phyloP scores from a whole-genome alignment of 2,329 filamentous ascomycete species.

The Aspergillus uvarum region DNA sequence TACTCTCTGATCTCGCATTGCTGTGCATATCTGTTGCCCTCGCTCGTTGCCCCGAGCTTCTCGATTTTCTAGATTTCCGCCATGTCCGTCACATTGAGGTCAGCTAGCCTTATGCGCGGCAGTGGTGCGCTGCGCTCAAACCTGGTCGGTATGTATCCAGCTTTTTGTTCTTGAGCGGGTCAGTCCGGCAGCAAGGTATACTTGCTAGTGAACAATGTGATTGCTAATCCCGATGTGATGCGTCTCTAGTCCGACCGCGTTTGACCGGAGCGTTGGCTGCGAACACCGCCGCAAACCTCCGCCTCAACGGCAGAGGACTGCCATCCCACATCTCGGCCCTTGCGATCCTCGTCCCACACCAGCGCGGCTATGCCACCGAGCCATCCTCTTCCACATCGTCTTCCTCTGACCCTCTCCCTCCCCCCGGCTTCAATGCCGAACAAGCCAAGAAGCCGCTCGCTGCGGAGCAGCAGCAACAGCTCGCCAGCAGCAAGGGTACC shows the following conservation, averaged over 20 bases:
- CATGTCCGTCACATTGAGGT: slow-evolving; percentile 43
- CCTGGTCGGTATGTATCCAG: slow-evolving; percentile 27
- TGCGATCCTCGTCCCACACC: slow-evolving; percentile 56
- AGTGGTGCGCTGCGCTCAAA: slow-evolving; percentile 32
- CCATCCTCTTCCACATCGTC: slow-evolving; percentile 51
- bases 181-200: too few species aligned
- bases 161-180: background rate
- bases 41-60: slow-evolving; percentile 27
- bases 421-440: slow-evolving; percentile 87
- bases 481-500: slow-evolving; percentile 33
- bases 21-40: slow-evolving; percentile 12
- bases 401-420: slow-evolving; percentile 61
- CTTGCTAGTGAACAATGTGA: background rate
- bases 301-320: slow-evolving; percentile 38
- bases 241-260: slow-evolving; percentile 32
- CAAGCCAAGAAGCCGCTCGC: slow-evolving; percentile 81
- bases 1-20: slow-evolving; percentile 9
- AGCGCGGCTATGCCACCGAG: slow-evolving; percentile 56
- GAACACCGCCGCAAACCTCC: slow-evolving; percentile 34
- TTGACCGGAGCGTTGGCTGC: slow-evolving; percentile 32
- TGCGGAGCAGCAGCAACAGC: slow-evolving; percentile 49
- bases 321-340: slow-evolving; percentile 56
- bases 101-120: slow-evolving; percentile 40
- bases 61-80: slow-evolving; percentile 30
- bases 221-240: slow-evolving; percentile 4